A percentile compares a stretch with the other conserved stretches of the same genome.
These are phyloP conservation scores for Rosa hybrid DNA, from an alignment of 331 rosid species.

Conservation along the genomic window DNA sequence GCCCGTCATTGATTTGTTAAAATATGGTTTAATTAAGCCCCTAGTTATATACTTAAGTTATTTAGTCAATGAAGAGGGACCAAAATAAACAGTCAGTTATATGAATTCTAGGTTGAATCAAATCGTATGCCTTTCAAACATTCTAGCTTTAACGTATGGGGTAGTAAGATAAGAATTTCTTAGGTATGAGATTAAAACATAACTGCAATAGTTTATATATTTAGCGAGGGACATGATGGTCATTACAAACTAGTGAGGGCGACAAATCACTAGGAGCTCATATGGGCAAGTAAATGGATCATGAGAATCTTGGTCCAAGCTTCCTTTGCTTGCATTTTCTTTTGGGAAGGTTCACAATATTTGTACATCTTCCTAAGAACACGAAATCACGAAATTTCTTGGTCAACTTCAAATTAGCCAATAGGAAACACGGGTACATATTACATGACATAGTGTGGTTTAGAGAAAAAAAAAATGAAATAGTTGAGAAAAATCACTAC, in stretches of 20 bases:
- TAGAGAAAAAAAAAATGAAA: not conserved
- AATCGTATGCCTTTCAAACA: not conserved
- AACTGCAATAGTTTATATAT: not conserved
- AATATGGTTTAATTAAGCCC: not conserved
- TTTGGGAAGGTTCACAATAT: not conserved
- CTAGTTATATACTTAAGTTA: not conserved
- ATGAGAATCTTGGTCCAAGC: not conserved
- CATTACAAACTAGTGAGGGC: not conserved
- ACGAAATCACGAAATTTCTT: conserved; percentile 26
- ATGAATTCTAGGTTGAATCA: not conserved
- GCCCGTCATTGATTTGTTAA: not conserved
- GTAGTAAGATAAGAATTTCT: not conserved
- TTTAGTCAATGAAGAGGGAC: not conserved
- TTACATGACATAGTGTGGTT: not conserved
- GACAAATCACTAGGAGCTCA: not conserved
- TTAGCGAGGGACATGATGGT: not conserved
- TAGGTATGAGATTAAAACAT: too few species aligned
- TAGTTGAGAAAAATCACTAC: not conserved
- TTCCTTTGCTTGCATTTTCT: too few species aligned
- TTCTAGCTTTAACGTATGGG: not conserved
- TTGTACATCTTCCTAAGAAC: not conserved
- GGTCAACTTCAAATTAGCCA: not conserved
- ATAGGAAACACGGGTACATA: not conserved
- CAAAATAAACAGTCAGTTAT: not conserved
- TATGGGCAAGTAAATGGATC: not conserved